Base-by-base conservation (phyloP, 306 rosid genomes). In the Ormosia emarginata region DNA sequence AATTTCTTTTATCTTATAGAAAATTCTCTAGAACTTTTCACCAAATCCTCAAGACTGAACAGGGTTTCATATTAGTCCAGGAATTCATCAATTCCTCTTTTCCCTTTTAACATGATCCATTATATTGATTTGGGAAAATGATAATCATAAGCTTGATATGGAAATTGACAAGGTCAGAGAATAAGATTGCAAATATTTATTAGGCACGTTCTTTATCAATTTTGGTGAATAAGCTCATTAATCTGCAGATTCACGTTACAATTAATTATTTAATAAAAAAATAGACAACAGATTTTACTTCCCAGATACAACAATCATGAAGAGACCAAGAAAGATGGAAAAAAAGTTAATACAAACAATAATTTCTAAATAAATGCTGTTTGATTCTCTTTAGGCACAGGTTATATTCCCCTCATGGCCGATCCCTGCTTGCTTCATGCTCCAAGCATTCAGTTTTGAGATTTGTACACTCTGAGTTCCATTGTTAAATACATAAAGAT, bases 391-490 rank as follows among this genome's bases (percentile, higher is more conserved):
- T 72, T n/a, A 80, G 50, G 55, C 14, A 46, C 59, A 75, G 8
- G 33, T 71, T 64, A 71, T 15, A 18, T 46, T 76, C 58, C 82
- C 58, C 61, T 79, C 79, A 13, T 39, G 72, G 44, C 82, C 73
- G 39, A 88, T 53, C 59, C 75, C 71, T 0, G 96, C 90, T 77
- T 68, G 81, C 58, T 79, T 87, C 96, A 93, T 88, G 83, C 88
- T 86, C 96, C 94, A 93, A 67, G 89, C 97, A 82, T 80, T 75
- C 8, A 93, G 53, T 62, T 77, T 67, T 64, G 91, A 82, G 7
- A 90, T 66, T 29, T 40, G 32, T 6, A 91, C 84, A 64, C 85
- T 79, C 56, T 52, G 24, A n/a, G 40, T 80, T 81, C 97, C 97
- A 15, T 85, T 70, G 86, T 91, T 93, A 76, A 93, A 91, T 15